A percentile compares a stretch with the other conserved stretches of the same genome.
Evolutionary conservation across 495 filamentous ascomycete genomes (phyloP).

Genomic region (Xylaria grammica): DNA sequence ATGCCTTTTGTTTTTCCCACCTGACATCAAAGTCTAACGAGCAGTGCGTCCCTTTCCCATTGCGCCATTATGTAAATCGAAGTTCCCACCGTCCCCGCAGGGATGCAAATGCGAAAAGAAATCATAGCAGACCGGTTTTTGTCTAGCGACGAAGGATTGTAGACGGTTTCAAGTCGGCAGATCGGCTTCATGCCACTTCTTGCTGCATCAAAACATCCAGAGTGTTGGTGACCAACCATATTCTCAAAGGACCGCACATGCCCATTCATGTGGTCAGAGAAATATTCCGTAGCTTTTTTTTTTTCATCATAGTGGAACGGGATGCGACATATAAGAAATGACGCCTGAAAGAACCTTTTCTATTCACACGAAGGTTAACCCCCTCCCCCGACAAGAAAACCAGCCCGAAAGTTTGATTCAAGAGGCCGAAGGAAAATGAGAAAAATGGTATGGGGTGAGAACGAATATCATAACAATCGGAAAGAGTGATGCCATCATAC

Average conservation of each 20-base stretch:
- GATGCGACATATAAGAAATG: slow-evolving; percentile 15
- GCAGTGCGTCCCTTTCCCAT: slow-evolving; percentile 30
- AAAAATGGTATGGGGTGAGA: neutral
- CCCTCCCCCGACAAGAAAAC: slow-evolving; percentile 1
- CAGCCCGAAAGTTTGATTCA: slow-evolving; percentile 9
- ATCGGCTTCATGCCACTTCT: slow-evolving; percentile 7
- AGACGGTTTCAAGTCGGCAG: slow-evolving; percentile 6
- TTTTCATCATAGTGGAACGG: slow-evolving; percentile 4
- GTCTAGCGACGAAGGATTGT: slow-evolving; percentile 29
- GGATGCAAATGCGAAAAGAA: slow-evolving; percentile 39
- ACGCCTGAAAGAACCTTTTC: slow-evolving; percentile 2
- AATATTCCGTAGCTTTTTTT: slow-evolving; percentile 12
- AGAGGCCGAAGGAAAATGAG: slow-evolving; percentile 12
- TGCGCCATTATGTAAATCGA: slow-evolving; percentile 35
- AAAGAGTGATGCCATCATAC: slow-evolving; percentile 10
- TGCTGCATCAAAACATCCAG: slow-evolving; percentile 19
- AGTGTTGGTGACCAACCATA: slow-evolving; percentile 21
- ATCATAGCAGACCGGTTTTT: slow-evolving; percentile 33
- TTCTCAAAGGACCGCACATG: slow-evolving; percentile 18
- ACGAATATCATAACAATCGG: neutral
- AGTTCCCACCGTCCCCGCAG: slow-evolving; percentile 28
- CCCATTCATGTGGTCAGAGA: slow-evolving; percentile 17
- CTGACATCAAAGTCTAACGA: slow-evolving; percentile 39
- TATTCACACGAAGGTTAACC: slow-evolving; percentile 6
- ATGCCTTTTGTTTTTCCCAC: slow-evolving; percentile 36